These are phyloP conservation scores for Monoraphidium neglectum DNA, from an alignment of 139 green algal genomes.

Conservation along the genomic window DNA sequence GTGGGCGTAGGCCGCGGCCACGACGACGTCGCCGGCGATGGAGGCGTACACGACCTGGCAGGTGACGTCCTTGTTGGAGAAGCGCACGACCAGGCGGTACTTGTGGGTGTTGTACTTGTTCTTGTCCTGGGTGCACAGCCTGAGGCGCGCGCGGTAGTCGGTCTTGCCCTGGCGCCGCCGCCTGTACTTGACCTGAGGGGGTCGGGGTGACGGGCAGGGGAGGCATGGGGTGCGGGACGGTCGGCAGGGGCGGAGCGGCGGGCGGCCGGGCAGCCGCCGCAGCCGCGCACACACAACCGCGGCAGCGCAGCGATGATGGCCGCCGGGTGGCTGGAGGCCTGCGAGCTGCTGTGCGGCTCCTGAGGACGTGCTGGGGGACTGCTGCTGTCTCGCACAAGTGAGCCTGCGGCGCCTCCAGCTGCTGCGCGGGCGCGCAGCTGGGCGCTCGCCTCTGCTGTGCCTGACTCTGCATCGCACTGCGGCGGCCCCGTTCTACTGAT, in stretches of 20 bases:
- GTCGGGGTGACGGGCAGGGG: constrained; percentile 1
- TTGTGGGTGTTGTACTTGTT: constrained; percentile 99
- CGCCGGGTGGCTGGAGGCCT: too few species aligned
- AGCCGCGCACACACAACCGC: too few species aligned
- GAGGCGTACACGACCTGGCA: constrained; percentile 95
- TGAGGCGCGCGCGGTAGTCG: constrained; percentile 93
- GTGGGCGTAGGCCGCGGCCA: constrained; percentile 88
- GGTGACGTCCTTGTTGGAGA: constrained; percentile 89
- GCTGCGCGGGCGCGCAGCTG: too few species aligned
- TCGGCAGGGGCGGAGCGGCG: not conserved
- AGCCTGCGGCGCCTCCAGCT: too few species aligned
- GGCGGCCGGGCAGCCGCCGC: not conserved
- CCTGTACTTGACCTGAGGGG: constrained; percentile 89
- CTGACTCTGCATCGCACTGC: too few species aligned
- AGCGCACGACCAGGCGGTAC: constrained; percentile 81
- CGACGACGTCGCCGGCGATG: constrained; percentile 90
- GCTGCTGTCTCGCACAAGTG: too few species aligned
- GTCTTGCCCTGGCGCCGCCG: constrained; percentile 85
- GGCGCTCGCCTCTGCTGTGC: too few species aligned
- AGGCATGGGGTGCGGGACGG: not conserved
- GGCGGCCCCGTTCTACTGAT: too few species aligned
- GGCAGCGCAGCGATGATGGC: too few species aligned
- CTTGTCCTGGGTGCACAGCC: constrained; percentile 97
- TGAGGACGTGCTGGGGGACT: too few species aligned
- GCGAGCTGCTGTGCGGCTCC: too few species aligned